Evolutionary conservation across 1,139 yeast genomes (phyloP), one percentile per base, ranked within the genome.

Genomic region (Saccharomyces hybrid): DNA sequence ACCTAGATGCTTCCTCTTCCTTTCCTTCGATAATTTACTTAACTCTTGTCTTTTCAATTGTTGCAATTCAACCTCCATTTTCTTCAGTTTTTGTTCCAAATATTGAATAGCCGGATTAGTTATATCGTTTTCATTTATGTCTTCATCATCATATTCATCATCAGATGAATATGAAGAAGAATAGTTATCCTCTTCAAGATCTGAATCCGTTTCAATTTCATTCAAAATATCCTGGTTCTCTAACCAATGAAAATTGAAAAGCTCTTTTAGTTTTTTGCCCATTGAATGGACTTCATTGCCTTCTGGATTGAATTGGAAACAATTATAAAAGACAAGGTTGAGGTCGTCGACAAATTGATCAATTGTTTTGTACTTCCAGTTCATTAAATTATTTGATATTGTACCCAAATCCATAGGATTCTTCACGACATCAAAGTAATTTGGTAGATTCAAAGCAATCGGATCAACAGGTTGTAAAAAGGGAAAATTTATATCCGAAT

Each of bases 321-420:
- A 93, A 73, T 93, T 93, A 58, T 80, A 76, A 74, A 93, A 90
- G 60, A 93, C 88, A 56, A 90, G 78, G 55, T 88, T 79, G 26
- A 91, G 81, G 68, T 93, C 99, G 46, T 73, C 74, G 66, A 86
- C 96, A 68, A 93, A 90, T 58, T 88, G 91, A 57, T 87, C 96
- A 11, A 91, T 95, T 58, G 84, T 84, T 68, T 88, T 95, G 69
- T 93, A 93, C 64, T 87, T 88, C 71, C 91, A 90, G 69, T 88
- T 88, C 58, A 84, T 82, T 62, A 89, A 76, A 71, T 90, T 93
- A 52, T 82, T 78, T 64, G 84, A 86, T 57, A 93, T 80, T 0
- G 98, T 90, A 49, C 93, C 83, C 63, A 93, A 78, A 73, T 93
- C 99, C 99, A 93, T 93, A 56, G 99, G 99, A 62, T 83, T 81